phyloP scores from a whole-genome alignment of 2,329 filamentous ascomycete genomes.

The Rutstroemia sp. region DNA sequence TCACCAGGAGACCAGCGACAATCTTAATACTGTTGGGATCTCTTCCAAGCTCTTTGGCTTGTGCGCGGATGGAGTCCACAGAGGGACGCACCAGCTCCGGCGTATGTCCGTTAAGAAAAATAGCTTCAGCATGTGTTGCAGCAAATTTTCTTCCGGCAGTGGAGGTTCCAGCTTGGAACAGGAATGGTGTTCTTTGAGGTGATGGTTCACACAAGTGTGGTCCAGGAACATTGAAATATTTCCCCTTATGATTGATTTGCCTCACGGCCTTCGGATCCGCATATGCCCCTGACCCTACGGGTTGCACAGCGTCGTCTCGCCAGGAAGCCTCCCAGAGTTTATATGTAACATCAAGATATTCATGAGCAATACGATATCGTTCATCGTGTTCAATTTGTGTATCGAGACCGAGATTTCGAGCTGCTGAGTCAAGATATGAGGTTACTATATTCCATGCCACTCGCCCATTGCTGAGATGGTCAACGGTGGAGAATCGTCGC shows the following conservation, averaged over 20 bases:
- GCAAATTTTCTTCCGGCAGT: conserved; percentile 60
- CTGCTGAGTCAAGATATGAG: conserved; percentile 59
- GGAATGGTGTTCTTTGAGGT: conserved; percentile 24
- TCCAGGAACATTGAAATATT: conserved; percentile 56
- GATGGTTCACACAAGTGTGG: conserved; percentile 52
- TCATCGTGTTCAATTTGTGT: conserved; percentile 58
- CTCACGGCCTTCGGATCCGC: conserved; percentile 50
- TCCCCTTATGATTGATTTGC: conserved; percentile 58
- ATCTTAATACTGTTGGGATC: conserved; percentile 59
- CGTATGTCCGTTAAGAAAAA: conserved; percentile 61
- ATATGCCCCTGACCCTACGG: conserved; percentile 52
- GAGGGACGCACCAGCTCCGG: conserved; percentile 53
- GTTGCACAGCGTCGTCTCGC: conserved; percentile 44
- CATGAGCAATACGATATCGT: conserved; percentile 57
- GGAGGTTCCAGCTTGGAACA: conserved; percentile 60
- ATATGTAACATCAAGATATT: conserved; percentile 41
- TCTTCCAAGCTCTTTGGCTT: conserved; percentile 45
- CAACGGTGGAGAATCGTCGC: conserved; percentile 23
- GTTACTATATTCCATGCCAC: conserved; percentile 49
- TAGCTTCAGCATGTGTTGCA: conserved; percentile 62
- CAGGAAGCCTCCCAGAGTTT: conserved; percentile 24
- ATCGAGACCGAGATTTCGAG: conserved; percentile 51
- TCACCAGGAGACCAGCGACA: conserved; percentile 56
- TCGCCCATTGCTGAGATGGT: conserved; percentile 50
- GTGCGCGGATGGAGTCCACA: conserved; percentile 51